Percentiles rank a stretch among this genome's conserved stretches.
These are phyloP conservation scores for Lindgomyces ingoldianus DNA, from an alignment of 495 filamentous ascomycete genomes.

Conservation along the genomic window DNA sequence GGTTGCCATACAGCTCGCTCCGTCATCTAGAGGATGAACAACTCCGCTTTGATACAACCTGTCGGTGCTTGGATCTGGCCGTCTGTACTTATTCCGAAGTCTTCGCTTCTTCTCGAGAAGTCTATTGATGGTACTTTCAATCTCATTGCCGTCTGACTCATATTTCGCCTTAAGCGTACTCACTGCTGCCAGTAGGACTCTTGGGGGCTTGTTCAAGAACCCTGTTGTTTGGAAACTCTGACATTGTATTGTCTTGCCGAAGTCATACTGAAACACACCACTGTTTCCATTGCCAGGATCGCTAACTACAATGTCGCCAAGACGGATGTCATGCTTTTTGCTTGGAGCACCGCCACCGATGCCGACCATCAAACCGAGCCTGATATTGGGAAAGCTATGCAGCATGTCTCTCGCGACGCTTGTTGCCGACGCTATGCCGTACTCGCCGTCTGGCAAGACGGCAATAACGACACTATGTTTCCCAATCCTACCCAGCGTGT, in stretches of 20 bases:
- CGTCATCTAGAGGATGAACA: slow-evolving; percentile 36
- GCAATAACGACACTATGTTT: slow-evolving; percentile 46
- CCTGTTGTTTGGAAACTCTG: slow-evolving; percentile 38
- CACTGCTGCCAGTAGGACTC: slow-evolving; percentile 22
- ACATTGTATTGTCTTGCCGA: slow-evolving; percentile 37
- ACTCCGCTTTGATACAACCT: slow-evolving; percentile 41
- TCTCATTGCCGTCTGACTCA: too few species aligned
- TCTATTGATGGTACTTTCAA: too few species aligned
- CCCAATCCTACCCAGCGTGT: slow-evolving; percentile 46
- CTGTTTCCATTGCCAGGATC: slow-evolving; percentile 17
- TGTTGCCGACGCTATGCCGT: slow-evolving; percentile 21
- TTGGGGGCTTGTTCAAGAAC: slow-evolving; percentile 45
- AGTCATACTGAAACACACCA: slow-evolving; percentile 44
- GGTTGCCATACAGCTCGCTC: slow-evolving; percentile 29
- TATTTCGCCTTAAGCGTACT: slow-evolving; percentile 21
- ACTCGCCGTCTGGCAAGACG: slow-evolving; percentile 38
- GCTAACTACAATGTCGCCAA: slow-evolving; percentile 38
- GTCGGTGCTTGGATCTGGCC: slow-evolving; percentile 36
- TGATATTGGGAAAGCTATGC: slow-evolving; percentile 22
- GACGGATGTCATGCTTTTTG: slow-evolving; percentile 27
- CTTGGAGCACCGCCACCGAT: slow-evolving; percentile 27
- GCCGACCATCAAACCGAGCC: slow-evolving; percentile 26
- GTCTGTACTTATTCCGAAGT: slow-evolving; percentile 12
- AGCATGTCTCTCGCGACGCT: slow-evolving; percentile 21
- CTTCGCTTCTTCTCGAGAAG: slow-evolving; percentile 9